Evolutionary conservation across 192 early-diverging fungal genomes (phyloP).

Genomic region (Oehlia diaphana): DNA sequence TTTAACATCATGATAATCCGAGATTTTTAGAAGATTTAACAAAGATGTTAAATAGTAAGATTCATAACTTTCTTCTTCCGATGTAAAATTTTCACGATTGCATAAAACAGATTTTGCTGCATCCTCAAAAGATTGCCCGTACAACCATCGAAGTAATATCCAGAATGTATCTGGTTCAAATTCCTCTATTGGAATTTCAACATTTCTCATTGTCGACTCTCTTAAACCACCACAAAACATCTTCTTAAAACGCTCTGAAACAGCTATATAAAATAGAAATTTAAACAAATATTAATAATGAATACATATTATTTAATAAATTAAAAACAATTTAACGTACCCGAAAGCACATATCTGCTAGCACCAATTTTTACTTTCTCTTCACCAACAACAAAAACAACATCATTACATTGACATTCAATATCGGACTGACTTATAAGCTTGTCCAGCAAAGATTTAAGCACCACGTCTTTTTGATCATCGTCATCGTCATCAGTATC

Average conservation of each 20-base stretch:
- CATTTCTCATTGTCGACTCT: not conserved
- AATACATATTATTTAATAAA: not conserved
- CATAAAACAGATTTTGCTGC: not conserved
- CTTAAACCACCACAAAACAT: not conserved
- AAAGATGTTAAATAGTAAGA: not conserved
- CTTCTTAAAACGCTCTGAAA: not conserved
- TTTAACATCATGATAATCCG: not conserved
- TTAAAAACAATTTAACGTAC: not conserved
- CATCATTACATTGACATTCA: not conserved
- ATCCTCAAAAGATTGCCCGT: not conserved
- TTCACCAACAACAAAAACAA: not conserved
- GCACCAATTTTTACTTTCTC: not conserved
- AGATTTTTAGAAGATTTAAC: not conserved
- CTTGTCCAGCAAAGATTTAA: not conserved
- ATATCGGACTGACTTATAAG: not conserved
- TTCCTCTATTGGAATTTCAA: not conserved
- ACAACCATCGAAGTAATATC: not conserved
- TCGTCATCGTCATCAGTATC: too few relatives aligned
- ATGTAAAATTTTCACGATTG: not conserved
- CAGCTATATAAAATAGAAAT: not conserved
- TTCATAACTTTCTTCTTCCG: not conserved
- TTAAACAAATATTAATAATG: not conserved
- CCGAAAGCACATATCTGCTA: not conserved
- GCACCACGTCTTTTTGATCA: not conserved
- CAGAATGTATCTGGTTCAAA: not conserved